Conservation (phyloP, 331 rosid genomes). For the Phaseolus coccineus region DNA sequence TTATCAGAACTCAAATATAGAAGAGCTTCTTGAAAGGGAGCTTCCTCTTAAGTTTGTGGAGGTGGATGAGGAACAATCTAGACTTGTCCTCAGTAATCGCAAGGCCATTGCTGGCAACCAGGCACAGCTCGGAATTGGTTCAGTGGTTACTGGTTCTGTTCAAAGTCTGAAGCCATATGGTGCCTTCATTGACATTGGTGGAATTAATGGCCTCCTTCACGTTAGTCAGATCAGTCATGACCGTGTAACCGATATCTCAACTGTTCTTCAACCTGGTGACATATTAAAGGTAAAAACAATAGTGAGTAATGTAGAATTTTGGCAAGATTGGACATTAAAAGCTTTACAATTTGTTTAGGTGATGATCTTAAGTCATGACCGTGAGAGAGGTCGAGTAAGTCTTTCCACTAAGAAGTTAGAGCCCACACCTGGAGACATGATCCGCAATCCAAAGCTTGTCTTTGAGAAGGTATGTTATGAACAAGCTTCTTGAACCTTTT, state of each 20-base stretch:
- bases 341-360: background rate
- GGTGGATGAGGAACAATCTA: slow-evolving; percentile 80
- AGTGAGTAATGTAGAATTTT: background rate
- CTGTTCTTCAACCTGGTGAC: slow-evolving; percentile 32
- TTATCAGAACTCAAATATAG: slow-evolving; percentile 69
- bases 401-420: slow-evolving; percentile 29
- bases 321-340: background rate
- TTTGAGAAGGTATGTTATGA: slow-evolving; percentile 80
- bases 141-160: slow-evolving; percentile 84
- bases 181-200: slow-evolving; percentile 89
- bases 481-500: slow-evolving; percentile 21
- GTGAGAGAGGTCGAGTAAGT: slow-evolving; percentile 35
- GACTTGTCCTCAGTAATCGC: slow-evolving; percentile 82
- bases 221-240: slow-evolving; percentile 89
- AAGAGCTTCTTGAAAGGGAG: slow-evolving; percentile 76
- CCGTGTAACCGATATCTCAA: slow-evolving; percentile 54
- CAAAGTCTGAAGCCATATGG: slow-evolving; percentile 84
- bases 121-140: slow-evolving; percentile 83
- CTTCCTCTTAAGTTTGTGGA: slow-evolving; percentile 86
- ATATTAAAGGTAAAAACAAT: slow-evolving; percentile 11
- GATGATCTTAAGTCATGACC: slow-evolving; percentile 25
- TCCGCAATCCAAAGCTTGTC: slow-evolving; percentile 87
- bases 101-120: slow-evolving; percentile 85
- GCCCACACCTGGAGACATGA: slow-evolving; percentile 54
- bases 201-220: slow-evolving; percentile 82